Evolutionary conservation across 2,329 filamentous ascomycete species (phyloP).

Genomic region (Westerdykella aurantiaca): DNA sequence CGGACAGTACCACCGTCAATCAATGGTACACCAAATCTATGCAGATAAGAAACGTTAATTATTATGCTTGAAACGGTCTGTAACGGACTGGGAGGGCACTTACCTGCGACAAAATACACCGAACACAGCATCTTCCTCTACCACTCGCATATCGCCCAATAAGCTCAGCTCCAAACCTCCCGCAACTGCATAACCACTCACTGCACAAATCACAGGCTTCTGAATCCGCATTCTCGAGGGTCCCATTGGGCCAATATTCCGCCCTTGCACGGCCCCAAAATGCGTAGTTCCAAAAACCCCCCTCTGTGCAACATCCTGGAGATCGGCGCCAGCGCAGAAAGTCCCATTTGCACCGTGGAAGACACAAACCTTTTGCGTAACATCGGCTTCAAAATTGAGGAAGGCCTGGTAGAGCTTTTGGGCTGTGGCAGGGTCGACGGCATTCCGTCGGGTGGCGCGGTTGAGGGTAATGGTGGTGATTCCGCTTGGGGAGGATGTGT

Average conservation of each 20-base stretch:
- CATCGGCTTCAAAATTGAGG: slow-evolving; percentile 46
- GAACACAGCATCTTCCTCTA: slow-evolving; percentile 50
- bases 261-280: slow-evolving; percentile 30
- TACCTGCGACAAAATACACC: slow-evolving; percentile 53
- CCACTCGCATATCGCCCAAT: slow-evolving; percentile 50
- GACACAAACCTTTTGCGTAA: slow-evolving; percentile 49
- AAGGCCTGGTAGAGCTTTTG: slow-evolving; percentile 46
- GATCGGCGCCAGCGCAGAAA: slow-evolving; percentile 52
- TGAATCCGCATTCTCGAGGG: slow-evolving; percentile 46
- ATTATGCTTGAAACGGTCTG: too few relatives aligned
- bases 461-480: slow-evolving; percentile 54
- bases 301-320: slow-evolving; percentile 40
- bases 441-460: slow-evolving; percentile 48
- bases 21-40: slow-evolving; percentile 42
- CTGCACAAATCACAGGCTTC: slow-evolving; percentile 50
- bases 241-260: slow-evolving; percentile 47
- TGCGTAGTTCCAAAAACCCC: slow-evolving; percentile 12
- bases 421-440: slow-evolving; percentile 47
- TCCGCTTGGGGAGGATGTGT: slow-evolving; percentile 26
- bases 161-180: slow-evolving; percentile 51
- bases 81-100: neutral
- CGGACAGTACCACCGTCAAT: slow-evolving; percentile 52
- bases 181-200: slow-evolving; percentile 51
- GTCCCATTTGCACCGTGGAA: slow-evolving; percentile 44
- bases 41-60: too few relatives aligned